Percentiles rank a stretch among this genome's conserved stretches.
Evolutionary conservation across 495 filamentous ascomycete genomes (phyloP).

Genomic region (Aspergillus kassunensis): DNA sequence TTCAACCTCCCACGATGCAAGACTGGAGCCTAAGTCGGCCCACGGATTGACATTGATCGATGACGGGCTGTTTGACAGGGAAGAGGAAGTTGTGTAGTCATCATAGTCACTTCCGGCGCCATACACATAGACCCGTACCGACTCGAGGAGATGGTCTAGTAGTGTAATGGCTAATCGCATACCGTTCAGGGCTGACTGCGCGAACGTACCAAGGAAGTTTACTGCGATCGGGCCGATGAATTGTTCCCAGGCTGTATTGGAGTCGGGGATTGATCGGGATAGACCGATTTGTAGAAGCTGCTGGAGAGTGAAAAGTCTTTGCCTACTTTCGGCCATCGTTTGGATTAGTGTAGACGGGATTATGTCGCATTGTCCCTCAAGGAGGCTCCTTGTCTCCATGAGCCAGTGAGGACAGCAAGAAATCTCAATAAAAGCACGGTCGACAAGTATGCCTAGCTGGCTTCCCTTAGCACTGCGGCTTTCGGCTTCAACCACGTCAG

Average conservation of each 20-base stretch:
- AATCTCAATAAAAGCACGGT: constrained; percentile 19
- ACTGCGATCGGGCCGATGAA: constrained; percentile 11
- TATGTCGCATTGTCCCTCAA: background rate
- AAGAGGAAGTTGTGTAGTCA: background rate
- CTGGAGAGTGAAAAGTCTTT: background rate
- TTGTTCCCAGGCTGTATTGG: background rate
- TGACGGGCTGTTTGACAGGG: background rate
- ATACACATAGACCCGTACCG: background rate
- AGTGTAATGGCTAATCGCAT: constrained; percentile 8
- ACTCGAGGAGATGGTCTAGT: constrained; percentile 1
- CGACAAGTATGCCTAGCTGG: constrained; percentile 12
- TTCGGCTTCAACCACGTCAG: constrained; percentile 13
- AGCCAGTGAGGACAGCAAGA: constrained; percentile 14
- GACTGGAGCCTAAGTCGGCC: background rate
- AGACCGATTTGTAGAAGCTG: background rate
- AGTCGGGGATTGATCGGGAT: background rate
- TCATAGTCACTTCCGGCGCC: too few species aligned
- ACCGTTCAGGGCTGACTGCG: constrained; percentile 5
- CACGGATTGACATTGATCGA: background rate
- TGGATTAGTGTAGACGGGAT: background rate
- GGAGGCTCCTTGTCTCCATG: constrained; percentile 6
- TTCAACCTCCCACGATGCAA: background rate
- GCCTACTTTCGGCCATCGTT: background rate
- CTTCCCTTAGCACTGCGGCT: constrained; percentile 5
- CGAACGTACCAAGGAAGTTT: constrained; percentile 12